These are phyloP conservation scores for Yamadazyma endophytica DNA, from an alignment of 805 yeast species.

Conservation along the genomic window DNA sequence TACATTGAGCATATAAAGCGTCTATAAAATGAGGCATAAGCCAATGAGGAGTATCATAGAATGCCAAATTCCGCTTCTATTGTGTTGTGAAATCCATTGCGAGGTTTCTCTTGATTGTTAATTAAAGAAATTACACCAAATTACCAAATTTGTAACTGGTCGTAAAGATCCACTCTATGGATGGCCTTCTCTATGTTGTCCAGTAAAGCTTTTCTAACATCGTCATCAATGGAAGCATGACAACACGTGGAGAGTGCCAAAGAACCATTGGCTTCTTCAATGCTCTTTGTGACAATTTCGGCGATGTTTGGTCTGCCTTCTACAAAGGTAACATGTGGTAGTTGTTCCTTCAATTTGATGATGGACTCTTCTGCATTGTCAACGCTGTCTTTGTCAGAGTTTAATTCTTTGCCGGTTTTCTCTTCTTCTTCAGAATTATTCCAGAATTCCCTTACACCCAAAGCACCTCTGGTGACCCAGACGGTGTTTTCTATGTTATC, in stretches of 20 bases:
- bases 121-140: no score
- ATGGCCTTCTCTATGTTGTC: constrained; percentile 20
- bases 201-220: constrained; percentile 23
- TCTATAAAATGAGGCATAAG: no score
- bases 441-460: constrained; percentile 10
- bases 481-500: constrained; percentile 34
- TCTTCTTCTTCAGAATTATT: constrained; percentile 8
- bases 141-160: constrained; percentile 33
- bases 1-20: no score
- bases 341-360: constrained; percentile 13
- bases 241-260: constrained; percentile 49
- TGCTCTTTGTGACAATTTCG: constrained; percentile 30
- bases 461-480: constrained; percentile 31
- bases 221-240: constrained; percentile 40
- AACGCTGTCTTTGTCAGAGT: constrained; percentile 2
- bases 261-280: constrained; percentile 32
- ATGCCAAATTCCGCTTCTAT: no score
- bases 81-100: no score
- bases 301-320: constrained; percentile 41
- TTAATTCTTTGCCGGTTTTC: constrained; percentile 5
- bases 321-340: constrained; percentile 38
- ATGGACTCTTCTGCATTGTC: constrained; percentile 11
- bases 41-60: no score
- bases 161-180: constrained; percentile 33
- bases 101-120: no score